Base-by-base conservation (phyloP, 2,329 filamentous ascomycete species). In the Arachnomyces sp. region DNA sequence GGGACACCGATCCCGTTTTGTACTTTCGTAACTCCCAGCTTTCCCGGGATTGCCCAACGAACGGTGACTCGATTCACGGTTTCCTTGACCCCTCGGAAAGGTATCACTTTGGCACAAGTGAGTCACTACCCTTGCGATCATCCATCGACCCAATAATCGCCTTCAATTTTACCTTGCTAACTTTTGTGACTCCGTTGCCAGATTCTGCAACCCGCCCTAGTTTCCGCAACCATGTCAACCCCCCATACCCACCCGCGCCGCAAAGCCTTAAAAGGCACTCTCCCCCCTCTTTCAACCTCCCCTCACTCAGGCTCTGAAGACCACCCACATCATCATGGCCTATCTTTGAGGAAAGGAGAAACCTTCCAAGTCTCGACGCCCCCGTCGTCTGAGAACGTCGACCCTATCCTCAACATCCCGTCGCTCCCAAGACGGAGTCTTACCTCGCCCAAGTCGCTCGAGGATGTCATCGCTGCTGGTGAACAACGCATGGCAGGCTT, bases 401-500 rank as follows among this genome's bases (percentile, higher is more conserved):
- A 70, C 45, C 66, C 66, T 14, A 55, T 66, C 13, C 44, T 68
- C 34, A 60, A 57, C 53, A 59, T 70, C 45, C 64, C 62, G 48
- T 66, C 63, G 42, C 71, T 84, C 53, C 73, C 69, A 55, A 67
- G 74, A 50, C 80, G 83, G 44, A 80, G 82, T 36, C 79, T 82
- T 51, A 84, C 82, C 28, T 67, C 55, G 42, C 56, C 62, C 30
- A 53, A 51, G 36, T 52, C 61, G 48, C 66, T 86, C 44, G 81
- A 86, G 64, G 80, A 83, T 73, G 77, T 82, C 41, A 73, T 84
- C 59, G 78, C 79, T 55, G 77, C 80, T 47, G 76, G 81, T 53
- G 73, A 77, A 56, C 77, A 81, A 56, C 82, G 82, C 50, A 78
- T 81, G 60, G 78, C 77, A 49, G 61, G 82, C 56, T 76, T 79